Evolutionary conservation across 73 alveolate species (phyloP).

Genomic region (Paramecium sonneborni): DNA sequence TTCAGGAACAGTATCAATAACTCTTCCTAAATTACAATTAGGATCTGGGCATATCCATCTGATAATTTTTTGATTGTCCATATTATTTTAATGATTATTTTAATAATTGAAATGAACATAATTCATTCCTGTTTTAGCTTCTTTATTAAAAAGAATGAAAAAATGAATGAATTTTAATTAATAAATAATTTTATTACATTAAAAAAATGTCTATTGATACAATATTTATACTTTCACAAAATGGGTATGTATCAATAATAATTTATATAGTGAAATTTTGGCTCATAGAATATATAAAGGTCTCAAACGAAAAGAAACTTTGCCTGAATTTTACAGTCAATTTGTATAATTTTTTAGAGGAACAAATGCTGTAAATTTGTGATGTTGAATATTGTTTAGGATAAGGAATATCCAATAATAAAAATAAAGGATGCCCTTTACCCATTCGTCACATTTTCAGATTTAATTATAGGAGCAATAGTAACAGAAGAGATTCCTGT

Average conservation of each 20-base stretch:
- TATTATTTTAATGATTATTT: neutral
- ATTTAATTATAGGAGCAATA: conserved; percentile 49
- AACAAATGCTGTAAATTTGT: conserved; percentile 1
- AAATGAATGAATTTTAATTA: too few relatives aligned
- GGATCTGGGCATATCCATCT: conserved; percentile 1
- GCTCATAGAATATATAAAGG: conserved; percentile 57
- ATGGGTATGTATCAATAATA: conserved; percentile 42
- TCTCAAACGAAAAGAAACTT: conserved; percentile 47
- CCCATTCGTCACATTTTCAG: conserved; percentile 51
- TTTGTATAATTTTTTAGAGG: conserved; percentile 53
- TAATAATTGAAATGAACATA: too few relatives aligned
- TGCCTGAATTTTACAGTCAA: conserved; percentile 51
- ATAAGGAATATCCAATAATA: conserved; percentile 60
- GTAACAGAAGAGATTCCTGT: conserved; percentile 57
- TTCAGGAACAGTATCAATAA: neutral
- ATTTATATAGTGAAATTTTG: conserved; percentile 52
- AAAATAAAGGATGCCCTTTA: conserved; percentile 55
- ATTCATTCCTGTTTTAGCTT: too few relatives aligned
- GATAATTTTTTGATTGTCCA: neutral
- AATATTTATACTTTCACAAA: conserved; percentile 56
- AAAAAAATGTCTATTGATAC: conserved; percentile 61
- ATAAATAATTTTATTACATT: neutral
- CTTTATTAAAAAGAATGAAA: too few relatives aligned
- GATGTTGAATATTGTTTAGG: conserved; percentile 17
- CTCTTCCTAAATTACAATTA: neutral